phyloP scores from a whole-genome alignment of 306 rosid genomes.

The Quercus rubra region DNA sequence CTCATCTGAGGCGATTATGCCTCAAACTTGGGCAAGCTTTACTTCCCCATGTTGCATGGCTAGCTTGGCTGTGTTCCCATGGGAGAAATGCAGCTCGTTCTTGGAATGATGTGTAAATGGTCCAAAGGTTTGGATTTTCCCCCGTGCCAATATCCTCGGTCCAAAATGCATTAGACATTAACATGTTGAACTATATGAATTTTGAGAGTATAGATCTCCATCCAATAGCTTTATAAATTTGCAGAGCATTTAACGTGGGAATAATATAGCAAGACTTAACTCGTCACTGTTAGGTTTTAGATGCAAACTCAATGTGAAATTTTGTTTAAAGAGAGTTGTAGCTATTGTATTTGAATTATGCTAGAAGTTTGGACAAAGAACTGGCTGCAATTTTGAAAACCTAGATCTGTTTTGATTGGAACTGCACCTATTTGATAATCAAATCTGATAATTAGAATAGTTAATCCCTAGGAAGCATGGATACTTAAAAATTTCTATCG shows the following conservation, averaged over 20 bases:
- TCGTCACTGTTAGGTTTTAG: slow-evolving; percentile 24
- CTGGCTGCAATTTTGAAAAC: no score
- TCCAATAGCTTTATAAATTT: no score
- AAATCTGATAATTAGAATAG: no score
- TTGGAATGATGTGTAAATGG: slow-evolving; percentile 86
- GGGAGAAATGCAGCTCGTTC: slow-evolving; percentile 88
- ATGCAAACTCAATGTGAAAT: no score
- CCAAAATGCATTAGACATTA: not conserved
- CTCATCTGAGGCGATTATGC: slow-evolving; percentile 80
- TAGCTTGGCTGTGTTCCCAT: slow-evolving; percentile 78
- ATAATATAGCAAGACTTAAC: slow-evolving; percentile 50
- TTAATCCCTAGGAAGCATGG: no score
- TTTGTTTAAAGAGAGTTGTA: no score
- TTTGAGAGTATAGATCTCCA: slow-evolving; percentile 37
- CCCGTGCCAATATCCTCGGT: slow-evolving; percentile 73
- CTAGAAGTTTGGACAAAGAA: no score
- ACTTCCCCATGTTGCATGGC: slow-evolving; percentile 74
- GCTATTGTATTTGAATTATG: no score
- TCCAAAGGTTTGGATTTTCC: slow-evolving; percentile 70
- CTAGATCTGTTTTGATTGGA: no score
- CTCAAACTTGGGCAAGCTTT: slow-evolving; percentile 82
- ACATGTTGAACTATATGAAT: not conserved
- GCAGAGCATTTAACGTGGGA: no score
- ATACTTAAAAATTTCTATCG: no score
- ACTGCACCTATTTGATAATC: no score